These are phyloP conservation scores for Apiospora koreana DNA, from an alignment of 2,329 filamentous ascomycete species.

Conservation along the genomic window DNA sequence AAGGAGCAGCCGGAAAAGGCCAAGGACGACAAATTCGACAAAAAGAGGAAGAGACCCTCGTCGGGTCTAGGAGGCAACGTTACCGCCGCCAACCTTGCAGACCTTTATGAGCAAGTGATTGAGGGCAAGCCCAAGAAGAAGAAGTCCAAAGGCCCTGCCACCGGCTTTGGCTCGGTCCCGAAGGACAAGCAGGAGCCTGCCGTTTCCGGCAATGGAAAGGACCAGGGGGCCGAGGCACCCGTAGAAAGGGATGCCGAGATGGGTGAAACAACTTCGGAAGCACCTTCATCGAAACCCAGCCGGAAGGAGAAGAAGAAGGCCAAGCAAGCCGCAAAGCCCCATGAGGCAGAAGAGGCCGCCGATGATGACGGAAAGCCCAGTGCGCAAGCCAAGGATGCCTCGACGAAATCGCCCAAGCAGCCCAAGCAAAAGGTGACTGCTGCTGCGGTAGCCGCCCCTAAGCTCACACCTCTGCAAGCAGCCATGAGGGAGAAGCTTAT, in stretches of 20 bases:
- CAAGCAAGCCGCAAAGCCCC: conserved; percentile 32
- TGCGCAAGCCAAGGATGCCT: conserved; percentile 31
- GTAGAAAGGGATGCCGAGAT: conserved; percentile 19
- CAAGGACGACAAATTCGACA: conserved; percentile 38
- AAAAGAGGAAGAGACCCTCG: conserved; percentile 57
- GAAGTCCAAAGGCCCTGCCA: conserved; percentile 20
- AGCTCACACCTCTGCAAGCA: conserved; percentile 88
- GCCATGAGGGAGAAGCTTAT: conserved; percentile 95
- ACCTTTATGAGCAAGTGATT: conserved; percentile 78
- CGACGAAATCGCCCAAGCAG: conserved; percentile 16
- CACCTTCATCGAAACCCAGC: neutral
- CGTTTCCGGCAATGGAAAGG: conserved; percentile 21
- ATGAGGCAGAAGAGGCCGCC: conserved; percentile 16
- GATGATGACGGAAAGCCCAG: conserved; percentile 19
- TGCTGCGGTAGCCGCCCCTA: conserved; percentile 36
- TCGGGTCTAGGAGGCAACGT: conserved; percentile 46
- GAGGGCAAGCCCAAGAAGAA: conserved; percentile 58
- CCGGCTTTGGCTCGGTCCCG: conserved; percentile 14
- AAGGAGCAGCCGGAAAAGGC: conserved; percentile 29
- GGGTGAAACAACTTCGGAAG: conserved; percentile 14
- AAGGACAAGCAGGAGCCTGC: conserved; percentile 10
- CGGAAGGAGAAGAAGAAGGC: conserved; percentile 30
- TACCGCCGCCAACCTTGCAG: conserved; percentile 70
- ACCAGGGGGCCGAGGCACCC: conserved; percentile 26
- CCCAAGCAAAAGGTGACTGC: conserved; percentile 20